Evolutionary conservation across 768 basidiomycete species (phyloP).

Genomic region (Rhizopogon vesiculosus): DNA sequence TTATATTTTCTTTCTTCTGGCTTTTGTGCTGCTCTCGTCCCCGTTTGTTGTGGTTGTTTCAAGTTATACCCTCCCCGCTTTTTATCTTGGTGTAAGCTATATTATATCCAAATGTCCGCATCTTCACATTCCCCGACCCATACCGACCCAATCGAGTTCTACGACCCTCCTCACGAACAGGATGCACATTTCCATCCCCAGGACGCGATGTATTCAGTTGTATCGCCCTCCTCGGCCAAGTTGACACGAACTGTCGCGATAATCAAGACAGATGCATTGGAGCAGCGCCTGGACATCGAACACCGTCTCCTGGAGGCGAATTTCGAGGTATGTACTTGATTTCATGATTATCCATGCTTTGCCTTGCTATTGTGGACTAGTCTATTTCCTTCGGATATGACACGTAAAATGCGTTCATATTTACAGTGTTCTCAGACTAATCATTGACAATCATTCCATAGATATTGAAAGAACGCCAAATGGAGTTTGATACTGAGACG

Average conservation of each 20-base stretch:
- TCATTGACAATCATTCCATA: constrained; percentile 25
- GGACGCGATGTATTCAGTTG: constrained; percentile 1
- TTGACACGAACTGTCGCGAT: constrained; percentile 72
- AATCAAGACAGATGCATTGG: constrained; percentile 76
- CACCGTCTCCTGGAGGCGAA: constrained; percentile 72
- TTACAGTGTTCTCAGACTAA: not conserved
- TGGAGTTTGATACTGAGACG: constrained; percentile 82
- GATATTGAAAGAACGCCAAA: constrained; percentile 86
- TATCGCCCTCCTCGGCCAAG: constrained; percentile 8
- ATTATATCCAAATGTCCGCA: constrained; percentile 16
- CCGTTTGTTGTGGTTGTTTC: constrained; percentile 15
- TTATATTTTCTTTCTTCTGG: constrained; percentile 13
- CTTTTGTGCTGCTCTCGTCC: constrained; percentile 9
- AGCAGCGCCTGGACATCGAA: constrained; percentile 77
- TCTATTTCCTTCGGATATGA: not conserved
- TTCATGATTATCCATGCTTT: not conserved
- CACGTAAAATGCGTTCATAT: constrained; percentile 3
- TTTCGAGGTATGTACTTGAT: constrained; percentile 59
- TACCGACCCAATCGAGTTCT: constrained; percentile 13
- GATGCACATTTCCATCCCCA: constrained; percentile 2
- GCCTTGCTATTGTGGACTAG: not conserved
- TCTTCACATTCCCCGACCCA: constrained; percentile 9
- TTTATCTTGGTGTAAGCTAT: constrained; percentile 5
- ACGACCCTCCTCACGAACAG: constrained; percentile 7
- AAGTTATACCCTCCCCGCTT: constrained; percentile 6